Conservation (phyloP, 768 basidiomycete species). For the Goffeauzyma gilvescens region DNA sequence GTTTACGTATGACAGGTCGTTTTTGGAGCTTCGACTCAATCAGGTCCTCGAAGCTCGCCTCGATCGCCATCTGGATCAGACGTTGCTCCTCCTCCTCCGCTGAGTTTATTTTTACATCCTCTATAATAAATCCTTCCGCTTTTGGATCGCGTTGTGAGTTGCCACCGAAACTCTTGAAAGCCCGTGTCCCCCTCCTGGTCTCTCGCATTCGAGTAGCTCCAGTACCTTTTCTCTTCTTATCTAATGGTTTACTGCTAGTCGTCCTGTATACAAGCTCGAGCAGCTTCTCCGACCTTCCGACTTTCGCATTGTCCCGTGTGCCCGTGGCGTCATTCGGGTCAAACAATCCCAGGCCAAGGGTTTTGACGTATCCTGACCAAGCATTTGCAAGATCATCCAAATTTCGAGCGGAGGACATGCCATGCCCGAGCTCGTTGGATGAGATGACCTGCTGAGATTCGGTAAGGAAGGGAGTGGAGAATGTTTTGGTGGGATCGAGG, state of each 20-base stretch:
- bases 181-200: too few relatives aligned
- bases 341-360: conserved; percentile 21
- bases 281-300: conserved; percentile 18
- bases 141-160: too few relatives aligned
- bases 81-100: conserved; percentile 15
- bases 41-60: conserved; percentile 13
- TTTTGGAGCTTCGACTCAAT: not conserved
- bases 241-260: conserved; percentile 14
- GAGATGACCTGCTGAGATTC: conserved; percentile 21
- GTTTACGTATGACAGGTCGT: too few relatives aligned
- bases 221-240: too few relatives aligned
- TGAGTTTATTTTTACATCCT: not conserved
- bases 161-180: too few relatives aligned
- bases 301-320: conserved; percentile 6
- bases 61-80: conserved; percentile 14
- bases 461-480: conserved; percentile 23
- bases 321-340: not conserved
- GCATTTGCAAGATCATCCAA: conserved; percentile 17
- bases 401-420: conserved; percentile 9
- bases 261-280: conserved; percentile 29
- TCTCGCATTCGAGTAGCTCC: too few relatives aligned
- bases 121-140: too few relatives aligned
- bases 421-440: conserved; percentile 21
- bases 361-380: conserved; percentile 21
- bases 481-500: conserved; percentile 13